Conservation (phyloP, 1,284 basidiomycete genomes). For the Austroboletus niveus region DNA sequence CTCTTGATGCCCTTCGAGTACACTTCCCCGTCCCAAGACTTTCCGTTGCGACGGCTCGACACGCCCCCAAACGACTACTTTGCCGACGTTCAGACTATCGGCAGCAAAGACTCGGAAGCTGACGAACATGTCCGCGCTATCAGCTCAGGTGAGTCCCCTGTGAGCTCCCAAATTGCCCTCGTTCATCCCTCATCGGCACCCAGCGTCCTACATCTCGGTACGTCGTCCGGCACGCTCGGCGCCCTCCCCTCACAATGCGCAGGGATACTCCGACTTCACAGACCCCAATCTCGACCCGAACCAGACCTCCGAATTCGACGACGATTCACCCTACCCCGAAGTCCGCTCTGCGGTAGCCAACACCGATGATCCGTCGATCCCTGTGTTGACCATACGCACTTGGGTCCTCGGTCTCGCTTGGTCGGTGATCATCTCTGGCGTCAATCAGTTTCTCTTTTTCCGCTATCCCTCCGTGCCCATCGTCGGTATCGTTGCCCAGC, state of each 20-base stretch:
- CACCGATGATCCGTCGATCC: conserved; percentile 40
- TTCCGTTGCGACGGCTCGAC: conserved; percentile 16
- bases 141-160: conserved; percentile 18
- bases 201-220: conserved; percentile 21
- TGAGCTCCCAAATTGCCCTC: not conserved
- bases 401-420: conserved; percentile 45
- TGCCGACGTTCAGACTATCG: conserved; percentile 13
- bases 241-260: not conserved
- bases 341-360: conserved; percentile 44
- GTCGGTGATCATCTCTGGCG: conserved; percentile 49
- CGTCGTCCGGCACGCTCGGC: conserved; percentile 1
- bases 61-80: conserved; percentile 7
- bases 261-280: conserved; percentile 16
- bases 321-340: conserved; percentile 43
- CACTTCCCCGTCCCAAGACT: conserved; percentile 12
- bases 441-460: conserved; percentile 59
- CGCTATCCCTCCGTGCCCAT: conserved; percentile 50
- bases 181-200: not conserved
- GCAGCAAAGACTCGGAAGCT: conserved; percentile 24
- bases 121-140: conserved; percentile 13
- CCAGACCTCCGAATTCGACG: conserved; percentile 24
- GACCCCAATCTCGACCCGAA: not conserved
- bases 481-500: conserved; percentile 48
- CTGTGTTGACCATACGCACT: conserved; percentile 26
- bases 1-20: conserved; percentile 25